Base-by-base conservation (phyloP, 139 green algal species). In the Micromonas commoda region DNA sequence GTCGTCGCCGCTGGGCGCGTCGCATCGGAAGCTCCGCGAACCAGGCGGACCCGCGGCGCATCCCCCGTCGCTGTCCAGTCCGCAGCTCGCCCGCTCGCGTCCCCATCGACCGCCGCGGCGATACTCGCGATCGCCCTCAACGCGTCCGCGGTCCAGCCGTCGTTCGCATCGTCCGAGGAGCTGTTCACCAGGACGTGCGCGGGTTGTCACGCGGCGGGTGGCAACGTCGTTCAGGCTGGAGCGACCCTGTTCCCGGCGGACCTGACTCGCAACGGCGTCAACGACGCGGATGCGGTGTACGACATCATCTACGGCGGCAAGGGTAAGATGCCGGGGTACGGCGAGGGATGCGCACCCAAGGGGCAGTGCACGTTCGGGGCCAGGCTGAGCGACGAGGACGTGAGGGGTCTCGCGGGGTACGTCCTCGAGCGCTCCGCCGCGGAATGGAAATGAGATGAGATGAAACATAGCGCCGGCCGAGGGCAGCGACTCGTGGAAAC, bases 241-340 rank as follows among this genome's bases (percentile, higher is more conserved):
- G 32, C 28, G 53, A 67, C 52, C 19, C 53, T 77, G 16, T 69
- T 45, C 5, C 24, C 53, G 5, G 29, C 29, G 29, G 71, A 77
- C 28, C 29, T 77, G 28, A 0, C 1, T 2, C 45, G 33, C 16
- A 77, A 77, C 52, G 71, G 51, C 19, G n/a, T 54, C 28, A 77
- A 23, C 2, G 28, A 13, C 19, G 61, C 34, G 24, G 71, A 77
- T n/a, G 51, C 45, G 16, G 51, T 77, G 13, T 21, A 20, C 9
- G 29, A 20, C 6, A 21, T 77, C 24, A 77, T 77, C 21, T 20
- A 4, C 16, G 13, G 45, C 20, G 71, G 71, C 26, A 67, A 45
- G 51, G 28, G 28, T 13, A 77, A 77, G 33, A 77, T 77, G 71
- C 71, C 71, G 9, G 71, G 71, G 1, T 77, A 69, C 53, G 71